Conservation (phyloP, 2,329 filamentous ascomycete genomes). For the Microcyclospora tardicrescens region DNA sequence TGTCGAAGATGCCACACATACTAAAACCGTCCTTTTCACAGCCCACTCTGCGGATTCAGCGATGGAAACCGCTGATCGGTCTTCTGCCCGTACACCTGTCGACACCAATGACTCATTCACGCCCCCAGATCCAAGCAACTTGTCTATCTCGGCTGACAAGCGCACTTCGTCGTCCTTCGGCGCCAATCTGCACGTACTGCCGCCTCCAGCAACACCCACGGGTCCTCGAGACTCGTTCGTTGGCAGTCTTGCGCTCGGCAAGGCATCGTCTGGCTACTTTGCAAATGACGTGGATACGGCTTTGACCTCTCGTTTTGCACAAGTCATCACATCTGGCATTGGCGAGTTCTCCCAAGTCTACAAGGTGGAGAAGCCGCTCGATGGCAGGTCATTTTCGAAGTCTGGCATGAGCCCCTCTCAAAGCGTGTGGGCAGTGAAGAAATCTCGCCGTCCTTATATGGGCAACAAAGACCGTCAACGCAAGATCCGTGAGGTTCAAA, state of each 20-base stretch:
- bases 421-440: slow-evolving; percentile 81
- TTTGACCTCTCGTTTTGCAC: slow-evolving; percentile 63
- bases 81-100: slow-evolving; percentile 49
- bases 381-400: slow-evolving; percentile 11
- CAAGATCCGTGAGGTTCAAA: slow-evolving; percentile 72
- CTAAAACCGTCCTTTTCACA: slow-evolving; percentile 14
- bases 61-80: slow-evolving; percentile 9
- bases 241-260: slow-evolving; percentile 38
- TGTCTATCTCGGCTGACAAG: slow-evolving; percentile 63
- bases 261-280: slow-evolving; percentile 49
- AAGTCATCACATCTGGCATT: slow-evolving; percentile 65
- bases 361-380: slow-evolving; percentile 48
- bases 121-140: slow-evolving; percentile 65
- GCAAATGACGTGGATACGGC: slow-evolving; percentile 62
- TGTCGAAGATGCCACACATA: slow-evolving; percentile 7
- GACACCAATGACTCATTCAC: slow-evolving; percentile 49
- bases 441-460: slow-evolving; percentile 66
- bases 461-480: slow-evolving; percentile 68
- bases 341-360: slow-evolving; percentile 94
- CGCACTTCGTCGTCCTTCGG: slow-evolving; percentile 24
- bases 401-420: slow-evolving; percentile 7
- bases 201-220: slow-evolving; percentile 72
- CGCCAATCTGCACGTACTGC: slow-evolving; percentile 36
- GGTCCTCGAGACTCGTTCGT: slow-evolving; percentile 47
- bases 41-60: slow-evolving; percentile 9